Base-by-base conservation (phyloP, 352 stramenopile species). In the Plasmopara muralis region DNA sequence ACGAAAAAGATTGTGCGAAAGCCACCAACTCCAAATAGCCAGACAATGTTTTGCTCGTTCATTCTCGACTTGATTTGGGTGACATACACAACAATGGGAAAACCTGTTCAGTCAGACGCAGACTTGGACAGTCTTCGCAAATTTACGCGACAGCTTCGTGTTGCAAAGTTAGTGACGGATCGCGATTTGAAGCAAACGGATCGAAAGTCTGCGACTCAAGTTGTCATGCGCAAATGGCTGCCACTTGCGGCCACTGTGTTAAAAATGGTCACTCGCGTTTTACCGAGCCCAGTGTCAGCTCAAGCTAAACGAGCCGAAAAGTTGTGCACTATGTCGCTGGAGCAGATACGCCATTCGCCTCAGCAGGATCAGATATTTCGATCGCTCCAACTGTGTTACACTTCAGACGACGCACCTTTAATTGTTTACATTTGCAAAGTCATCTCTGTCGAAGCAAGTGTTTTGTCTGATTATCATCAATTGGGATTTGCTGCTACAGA, bases 341-440 rank as follows among this genome's bases (percentile, higher is more conserved):
- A 53, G 10, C 55, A 74, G 35, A 37, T 74, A n/a, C 46, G 60
- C 6, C 66, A 53, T 5, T 72, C 64, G 0, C 31, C 54, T 12
- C 62, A 62, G n/a, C 64, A 81, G 25, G 48, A 62, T 4, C 54
- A 55, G 1, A 74, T 87, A 1, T 84, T 74, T 55, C 57, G 53
- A 9, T 77, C 78, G 40, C 63, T 89, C 10, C 62, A 85, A 47
- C 47, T 55, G 0, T 97, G 88, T 40, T 47, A 72, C 7, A 85
- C 72, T 3, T 53, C 50, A 1, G 64, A 70, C 8, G 67, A 87
- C 2, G 81, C 79, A 4, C 89, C 88, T 0, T 63, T 93, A 6
- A 71, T 97, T 12, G 74, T 96, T 25, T 97, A 90, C 55, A 87
- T 97, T 46, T 95, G 87, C 62, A 97, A 97, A 70, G 92, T 97